Evolutionary conservation across 495 filamentous ascomycete species (phyloP), one percentile per base, ranked within the genome.

Genomic region (Friedmanniomyces endolithicus): DNA sequence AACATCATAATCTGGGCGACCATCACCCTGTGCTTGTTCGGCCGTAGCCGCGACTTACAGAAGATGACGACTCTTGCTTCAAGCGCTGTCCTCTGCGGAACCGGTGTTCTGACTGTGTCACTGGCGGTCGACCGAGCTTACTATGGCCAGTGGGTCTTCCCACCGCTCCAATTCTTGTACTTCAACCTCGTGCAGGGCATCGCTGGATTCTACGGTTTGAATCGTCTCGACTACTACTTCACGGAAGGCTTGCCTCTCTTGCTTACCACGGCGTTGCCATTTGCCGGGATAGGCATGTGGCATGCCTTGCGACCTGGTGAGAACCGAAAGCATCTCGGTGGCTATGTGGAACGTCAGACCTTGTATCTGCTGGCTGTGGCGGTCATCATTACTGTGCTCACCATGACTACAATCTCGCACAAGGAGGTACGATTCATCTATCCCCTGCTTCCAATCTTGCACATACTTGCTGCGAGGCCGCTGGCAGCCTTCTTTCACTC

Each of bases 401-500:
- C 49, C 19, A 78, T 97, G 19, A 94, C 87, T 9, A 56, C 86
- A 14, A 85, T 98, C 53, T 81, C 90, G 24, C 92, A 98, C 72
- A 98, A 98, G 69, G 92, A 98, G 78, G 86, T 95, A 57, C 88
- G 92, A 59, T 98, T 98, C 71, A 85, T 97, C 59, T 95, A 95
- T 64, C 94, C 92, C 6, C 78, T 97, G 37, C 76, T 98, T 0
- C 92, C 92, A 4, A 74, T 84, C 17, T 75, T 98, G 14, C 88
- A 95, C 65, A 73, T 94, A 58, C 74, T 97, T 43, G 77, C 84
- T 6, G 86, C 88, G 0, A 76, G 79, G 1, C 76, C 82, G 19
- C 68, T 87, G 20, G 71, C 78, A 2, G 70, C 74, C 24, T 90
- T 85, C 70, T 89, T 88, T 63, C 11, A 53, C 45, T 56, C 62